Percentiles rank a stretch among this genome's conserved stretches.
phyloP scores from a whole-genome alignment of 2,329 filamentous ascomycete species.

The Epichloe festucae region DNA sequence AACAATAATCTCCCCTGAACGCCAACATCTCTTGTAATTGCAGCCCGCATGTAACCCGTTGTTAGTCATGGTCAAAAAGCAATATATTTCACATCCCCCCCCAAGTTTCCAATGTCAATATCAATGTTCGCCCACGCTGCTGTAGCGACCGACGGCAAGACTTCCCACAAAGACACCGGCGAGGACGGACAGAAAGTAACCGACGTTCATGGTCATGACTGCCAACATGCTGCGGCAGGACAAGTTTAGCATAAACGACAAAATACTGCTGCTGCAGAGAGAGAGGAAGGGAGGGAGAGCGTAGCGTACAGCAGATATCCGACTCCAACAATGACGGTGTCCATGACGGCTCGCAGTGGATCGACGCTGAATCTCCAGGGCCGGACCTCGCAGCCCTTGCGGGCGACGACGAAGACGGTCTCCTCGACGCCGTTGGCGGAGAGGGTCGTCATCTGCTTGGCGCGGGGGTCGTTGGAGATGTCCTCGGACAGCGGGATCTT shows the following conservation, averaged over 20 bases:
- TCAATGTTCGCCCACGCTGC: slow-evolving; percentile 33
- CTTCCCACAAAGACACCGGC: slow-evolving; percentile 78
- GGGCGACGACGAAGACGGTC: slow-evolving; percentile 59
- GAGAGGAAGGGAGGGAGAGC: background rate
- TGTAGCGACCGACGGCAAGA: slow-evolving; percentile 62
- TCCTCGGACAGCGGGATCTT: slow-evolving; percentile 45
- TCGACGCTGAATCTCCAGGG: slow-evolving; percentile 79
- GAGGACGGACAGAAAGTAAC: slow-evolving; percentile 72
- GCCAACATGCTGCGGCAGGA: slow-evolving; percentile 62
- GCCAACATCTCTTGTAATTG: background rate
- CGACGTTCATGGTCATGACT: slow-evolving; percentile 81
- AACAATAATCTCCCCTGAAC: background rate
- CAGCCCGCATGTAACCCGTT: background rate
- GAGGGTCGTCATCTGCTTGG: slow-evolving; percentile 48
- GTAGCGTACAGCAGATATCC: slow-evolving; percentile 69
- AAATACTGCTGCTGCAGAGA: background rate
- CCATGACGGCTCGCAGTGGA: slow-evolving; percentile 56
- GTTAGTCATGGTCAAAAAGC: background rate
- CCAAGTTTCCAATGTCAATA: no score
- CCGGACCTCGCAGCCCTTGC: slow-evolving; percentile 35
- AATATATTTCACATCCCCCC: background rate
- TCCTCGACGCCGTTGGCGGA: slow-evolving; percentile 72
- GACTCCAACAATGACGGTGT: slow-evolving; percentile 60
- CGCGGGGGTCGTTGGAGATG: slow-evolving; percentile 44
- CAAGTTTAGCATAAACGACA: background rate